Conservation (phyloP, 768 basidiomycete genomes). For the Lentinula detonsa region DNA sequence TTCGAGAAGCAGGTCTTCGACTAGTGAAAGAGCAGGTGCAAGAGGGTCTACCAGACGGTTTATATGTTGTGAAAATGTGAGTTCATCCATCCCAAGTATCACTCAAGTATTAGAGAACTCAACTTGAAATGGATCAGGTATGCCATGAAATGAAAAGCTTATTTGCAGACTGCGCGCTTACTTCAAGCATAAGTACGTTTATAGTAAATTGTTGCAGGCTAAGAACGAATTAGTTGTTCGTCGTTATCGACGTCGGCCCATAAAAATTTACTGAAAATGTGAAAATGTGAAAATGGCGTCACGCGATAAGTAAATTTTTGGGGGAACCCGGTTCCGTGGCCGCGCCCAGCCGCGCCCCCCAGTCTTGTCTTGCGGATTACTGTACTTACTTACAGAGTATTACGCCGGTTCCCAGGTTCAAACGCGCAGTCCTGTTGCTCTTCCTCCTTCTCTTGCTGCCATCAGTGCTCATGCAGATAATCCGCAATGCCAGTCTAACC, state of each 20-base stretch:
- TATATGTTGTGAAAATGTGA: slow-evolving; percentile 86
- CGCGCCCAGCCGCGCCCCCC: neutral
- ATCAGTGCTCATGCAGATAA: neutral
- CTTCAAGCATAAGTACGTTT: too few species aligned
- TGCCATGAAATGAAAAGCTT: slow-evolving; percentile 12
- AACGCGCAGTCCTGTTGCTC: neutral
- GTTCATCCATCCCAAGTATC: slow-evolving; percentile 15
- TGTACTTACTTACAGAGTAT: neutral
- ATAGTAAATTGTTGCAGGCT: too few species aligned
- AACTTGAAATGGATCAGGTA: slow-evolving; percentile 11
- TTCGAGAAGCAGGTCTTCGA: slow-evolving; percentile 65
- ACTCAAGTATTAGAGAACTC: neutral
- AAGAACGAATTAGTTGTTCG: too few species aligned
- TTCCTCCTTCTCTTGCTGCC: neutral
- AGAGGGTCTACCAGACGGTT: slow-evolving; percentile 71
- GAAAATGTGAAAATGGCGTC: neutral
- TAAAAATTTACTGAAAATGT: too few species aligned
- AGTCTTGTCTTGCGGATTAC: neutral
- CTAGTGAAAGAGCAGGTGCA: slow-evolving; percentile 76
- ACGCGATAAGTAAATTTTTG: neutral
- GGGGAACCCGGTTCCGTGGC: neutral
- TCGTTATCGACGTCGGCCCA: too few species aligned
- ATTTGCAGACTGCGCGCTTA: too few species aligned
- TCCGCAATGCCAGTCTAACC: slow-evolving; percentile 2
- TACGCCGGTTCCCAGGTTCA: neutral